A percentile compares a stretch with the other conserved stretches of the same genome.
phyloP scores from a whole-genome alignment of 164 flowering plant genomes.

The Paratinospora sagittata region DNA sequence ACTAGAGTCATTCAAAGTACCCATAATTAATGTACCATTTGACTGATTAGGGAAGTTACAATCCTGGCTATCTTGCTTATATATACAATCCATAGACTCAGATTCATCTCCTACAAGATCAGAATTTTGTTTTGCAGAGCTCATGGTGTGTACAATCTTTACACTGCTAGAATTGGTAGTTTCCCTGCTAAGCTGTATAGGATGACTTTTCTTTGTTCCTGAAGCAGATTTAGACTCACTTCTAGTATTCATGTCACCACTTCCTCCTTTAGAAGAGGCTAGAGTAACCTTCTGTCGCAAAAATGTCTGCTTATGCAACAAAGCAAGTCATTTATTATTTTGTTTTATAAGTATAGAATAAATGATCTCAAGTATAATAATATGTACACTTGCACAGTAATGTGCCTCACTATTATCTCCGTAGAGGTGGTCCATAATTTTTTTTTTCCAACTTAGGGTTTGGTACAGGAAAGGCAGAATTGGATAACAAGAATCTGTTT shows the following conservation, averaged over 20 bases:
- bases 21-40: constrained; percentile 5
- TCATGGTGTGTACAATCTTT: constrained; percentile 11
- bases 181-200: constrained; percentile 15
- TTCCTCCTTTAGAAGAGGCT: constrained; percentile 39
- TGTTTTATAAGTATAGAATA: too few species aligned
- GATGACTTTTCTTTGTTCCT: constrained; percentile 14
- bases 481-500: neutral
- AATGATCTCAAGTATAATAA: too few species aligned
- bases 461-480: neutral
- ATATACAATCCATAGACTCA: constrained; percentile 18
- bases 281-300: constrained; percentile 80
- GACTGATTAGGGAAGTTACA: constrained; percentile 5
- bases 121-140: constrained; percentile 13
- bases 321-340: neutral
- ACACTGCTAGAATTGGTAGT: constrained; percentile 10
- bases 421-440: too few species aligned
- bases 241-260: constrained; percentile 20
- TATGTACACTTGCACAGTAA: too few species aligned
- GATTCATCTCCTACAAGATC: constrained; percentile 22
- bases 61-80: constrained; percentile 13
- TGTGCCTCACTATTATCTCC: too few species aligned
- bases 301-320: constrained; percentile 49
- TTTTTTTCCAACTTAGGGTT: neutral
- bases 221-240: constrained; percentile 17
- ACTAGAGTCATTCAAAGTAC: constrained; percentile 1